A percentile compares a stretch with the other conserved stretches of the same genome.
These are phyloP conservation scores for Akebia trifoliata DNA, from an alignment of 164 flowering plant species.

Conservation along the genomic window DNA sequence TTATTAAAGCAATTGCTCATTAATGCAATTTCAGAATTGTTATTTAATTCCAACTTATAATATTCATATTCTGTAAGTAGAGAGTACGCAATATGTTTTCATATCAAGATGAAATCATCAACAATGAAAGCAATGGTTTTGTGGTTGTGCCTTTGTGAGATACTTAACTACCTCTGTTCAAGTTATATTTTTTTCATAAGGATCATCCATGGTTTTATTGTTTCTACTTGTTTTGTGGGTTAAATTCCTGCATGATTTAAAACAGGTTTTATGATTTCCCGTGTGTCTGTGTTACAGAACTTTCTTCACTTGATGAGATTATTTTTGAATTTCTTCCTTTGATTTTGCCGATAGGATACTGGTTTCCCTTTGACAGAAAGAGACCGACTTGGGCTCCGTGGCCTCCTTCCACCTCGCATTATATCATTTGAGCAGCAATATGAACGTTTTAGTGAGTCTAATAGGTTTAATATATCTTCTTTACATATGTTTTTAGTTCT, in stretches of 20 bases:
- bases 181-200: neutral
- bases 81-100: too few relatives aligned
- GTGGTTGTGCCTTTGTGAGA: too few relatives aligned
- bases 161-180: too few relatives aligned
- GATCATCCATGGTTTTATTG: neutral
- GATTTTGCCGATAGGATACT: constrained; percentile 63
- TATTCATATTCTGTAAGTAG: too few relatives aligned
- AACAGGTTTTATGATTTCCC: neutral
- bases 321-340: constrained; percentile 3
- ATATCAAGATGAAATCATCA: too few relatives aligned
- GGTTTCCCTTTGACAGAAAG: constrained; percentile 94
- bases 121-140: too few relatives aligned
- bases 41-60: too few relatives aligned
- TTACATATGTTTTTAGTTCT: neutral
- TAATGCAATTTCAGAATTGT: too few relatives aligned
- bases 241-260: neutral
- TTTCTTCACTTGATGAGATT: neutral
- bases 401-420: constrained; percentile 96
- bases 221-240: neutral
- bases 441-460: constrained; percentile 83
- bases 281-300: neutral
- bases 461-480: neutral
- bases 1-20: too few relatives aligned
- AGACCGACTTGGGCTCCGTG: constrained; percentile 96
- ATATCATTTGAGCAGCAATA: constrained; percentile 94